A percentile compares a stretch with the other conserved stretches of the same genome.
These are phyloP conservation scores for Xylariaceae sp. DNA, from an alignment of 2,329 filamentous ascomycete species.

Conservation along the genomic window DNA sequence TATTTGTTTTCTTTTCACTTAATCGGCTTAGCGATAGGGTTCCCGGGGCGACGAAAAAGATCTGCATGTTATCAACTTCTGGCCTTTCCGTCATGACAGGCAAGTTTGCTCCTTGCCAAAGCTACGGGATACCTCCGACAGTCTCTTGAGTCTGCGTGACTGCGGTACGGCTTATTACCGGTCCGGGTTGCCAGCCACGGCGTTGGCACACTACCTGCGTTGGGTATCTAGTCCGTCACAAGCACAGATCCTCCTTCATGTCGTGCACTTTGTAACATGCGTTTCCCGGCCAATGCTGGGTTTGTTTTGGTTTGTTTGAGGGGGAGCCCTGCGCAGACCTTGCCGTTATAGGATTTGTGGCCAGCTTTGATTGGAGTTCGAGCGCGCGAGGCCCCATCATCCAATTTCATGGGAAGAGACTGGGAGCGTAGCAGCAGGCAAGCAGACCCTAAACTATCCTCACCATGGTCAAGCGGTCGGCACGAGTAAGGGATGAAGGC, in stretches of 20 bases:
- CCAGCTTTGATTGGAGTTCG: conserved; percentile 24
- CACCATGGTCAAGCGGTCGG: conserved; percentile 15
- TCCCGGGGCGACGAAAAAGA: conserved; percentile 4
- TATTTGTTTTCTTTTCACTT: neutral
- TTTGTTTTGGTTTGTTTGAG: conserved; percentile 7
- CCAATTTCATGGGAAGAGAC: conserved; percentile 16
- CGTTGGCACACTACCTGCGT: neutral
- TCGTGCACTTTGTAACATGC: neutral
- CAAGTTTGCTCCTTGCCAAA: neutral
- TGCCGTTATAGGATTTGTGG: conserved; percentile 21
- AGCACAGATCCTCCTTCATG: neutral
- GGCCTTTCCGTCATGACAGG: conserved; percentile 2
- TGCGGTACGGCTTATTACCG: too few relatives aligned
- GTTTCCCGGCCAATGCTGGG: conserved; percentile 15
- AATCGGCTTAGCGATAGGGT: conserved; percentile 4
- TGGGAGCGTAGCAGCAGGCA: conserved; percentile 3
- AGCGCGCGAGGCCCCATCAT: conserved; percentile 21
- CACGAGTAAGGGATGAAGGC: conserved; percentile 12
- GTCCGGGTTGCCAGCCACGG: too few relatives aligned
- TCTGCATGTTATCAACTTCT: neutral
- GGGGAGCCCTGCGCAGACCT: conserved; percentile 11
- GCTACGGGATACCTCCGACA: neutral
- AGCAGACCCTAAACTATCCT: conserved; percentile 17
- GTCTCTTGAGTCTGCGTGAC: neutral
- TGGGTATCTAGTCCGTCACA: neutral